Conservation (phyloP, 2,329 filamentous ascomycete genomes). For the Penicillium crustosum region DNA sequence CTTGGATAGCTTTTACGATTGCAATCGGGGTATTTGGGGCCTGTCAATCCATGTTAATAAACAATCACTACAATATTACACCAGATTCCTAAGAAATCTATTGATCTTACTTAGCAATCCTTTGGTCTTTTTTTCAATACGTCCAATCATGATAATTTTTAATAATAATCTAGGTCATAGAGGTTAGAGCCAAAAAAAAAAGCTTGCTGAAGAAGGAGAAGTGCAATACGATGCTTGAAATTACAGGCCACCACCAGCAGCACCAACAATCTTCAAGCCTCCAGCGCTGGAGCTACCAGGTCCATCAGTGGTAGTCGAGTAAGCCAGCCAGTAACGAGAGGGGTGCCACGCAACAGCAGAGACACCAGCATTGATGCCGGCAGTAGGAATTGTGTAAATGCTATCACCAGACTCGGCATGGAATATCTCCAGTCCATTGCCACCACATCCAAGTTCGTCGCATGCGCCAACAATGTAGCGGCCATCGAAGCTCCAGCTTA, state of each 20-base stretch:
- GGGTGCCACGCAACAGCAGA: constrained; percentile 53
- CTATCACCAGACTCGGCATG: constrained; percentile 52
- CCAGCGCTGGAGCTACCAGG: constrained; percentile 39
- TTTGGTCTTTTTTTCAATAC: background rate
- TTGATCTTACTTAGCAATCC: background rate
- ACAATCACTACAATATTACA: background rate
- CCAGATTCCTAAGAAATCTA: background rate
- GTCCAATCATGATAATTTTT: constrained; percentile 8
- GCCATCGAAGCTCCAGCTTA: constrained; percentile 54
- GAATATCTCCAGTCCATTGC: constrained; percentile 49
- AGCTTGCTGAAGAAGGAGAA: background rate
- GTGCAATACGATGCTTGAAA: background rate
- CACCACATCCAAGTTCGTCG: constrained; percentile 47
- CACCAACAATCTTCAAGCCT: constrained; percentile 51
- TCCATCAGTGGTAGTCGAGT: constrained; percentile 47
- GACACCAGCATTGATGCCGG: constrained; percentile 39
- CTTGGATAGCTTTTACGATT: background rate
- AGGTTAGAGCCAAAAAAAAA: background rate
- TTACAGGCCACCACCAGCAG: constrained; percentile 42
- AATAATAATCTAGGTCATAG: background rate
- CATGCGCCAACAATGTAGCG: constrained; percentile 50
- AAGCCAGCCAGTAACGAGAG: constrained; percentile 51
- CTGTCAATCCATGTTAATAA: background rate
- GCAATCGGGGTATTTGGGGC: background rate
- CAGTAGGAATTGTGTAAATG: constrained; percentile 47